Conservation (phyloP, 352 stramenopile genomes). For the Pythium chondricola region DNA sequence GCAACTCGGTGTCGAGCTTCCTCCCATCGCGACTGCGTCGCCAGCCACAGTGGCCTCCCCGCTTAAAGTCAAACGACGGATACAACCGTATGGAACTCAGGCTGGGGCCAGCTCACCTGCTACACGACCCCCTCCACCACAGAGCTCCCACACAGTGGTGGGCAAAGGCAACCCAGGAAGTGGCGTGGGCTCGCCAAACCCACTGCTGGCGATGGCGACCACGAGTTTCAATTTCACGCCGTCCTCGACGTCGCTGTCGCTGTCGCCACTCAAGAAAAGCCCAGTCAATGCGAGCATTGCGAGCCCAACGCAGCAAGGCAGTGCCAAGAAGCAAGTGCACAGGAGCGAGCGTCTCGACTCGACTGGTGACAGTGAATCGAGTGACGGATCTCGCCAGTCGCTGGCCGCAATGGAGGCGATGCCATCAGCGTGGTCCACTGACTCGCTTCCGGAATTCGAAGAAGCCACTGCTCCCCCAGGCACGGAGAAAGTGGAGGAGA, state of each 20-base stretch:
- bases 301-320: background rate
- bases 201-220: slow-evolving; percentile 10
- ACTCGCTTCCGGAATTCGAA: slow-evolving; percentile 12
- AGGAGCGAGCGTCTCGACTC: background rate
- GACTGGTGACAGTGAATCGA: background rate
- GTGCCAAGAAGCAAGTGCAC: background rate
- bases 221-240: slow-evolving; percentile 15
- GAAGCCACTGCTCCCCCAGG: too few species aligned
- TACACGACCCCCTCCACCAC: background rate
- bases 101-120: background rate
- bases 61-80: slow-evolving; percentile 37
- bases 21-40: slow-evolving; percentile 25
- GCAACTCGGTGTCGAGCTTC: slow-evolving; percentile 52
- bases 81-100: slow-evolving; percentile 33
- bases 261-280: background rate
- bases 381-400: background rate
- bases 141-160: background rate
- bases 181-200: background rate
- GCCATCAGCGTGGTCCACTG: slow-evolving; percentile 16
- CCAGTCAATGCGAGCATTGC: background rate
- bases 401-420: background rate
- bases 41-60: slow-evolving; percentile 19
- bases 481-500: too few species aligned
- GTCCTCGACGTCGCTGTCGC: background rate
- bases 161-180: background rate